Evolutionary conservation across 208 protist species (phyloP).

Genomic region (Acanthamoeba quina): DNA sequence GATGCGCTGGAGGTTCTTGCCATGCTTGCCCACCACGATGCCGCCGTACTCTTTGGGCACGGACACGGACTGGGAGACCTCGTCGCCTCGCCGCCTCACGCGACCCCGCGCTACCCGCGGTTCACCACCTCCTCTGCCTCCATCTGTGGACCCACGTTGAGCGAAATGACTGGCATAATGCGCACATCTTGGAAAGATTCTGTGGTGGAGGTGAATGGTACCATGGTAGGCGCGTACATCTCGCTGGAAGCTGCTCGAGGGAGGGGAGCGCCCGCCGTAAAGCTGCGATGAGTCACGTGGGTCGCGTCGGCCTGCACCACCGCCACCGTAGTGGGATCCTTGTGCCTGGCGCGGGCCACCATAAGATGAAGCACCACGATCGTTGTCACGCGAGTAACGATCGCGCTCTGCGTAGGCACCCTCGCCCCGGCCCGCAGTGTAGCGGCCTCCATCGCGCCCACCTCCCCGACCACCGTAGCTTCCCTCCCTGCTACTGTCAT

Average conservation of each 20-base stretch:
- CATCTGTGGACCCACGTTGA: not conserved
- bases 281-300: not conserved
- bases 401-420: not conserved
- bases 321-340: not conserved
- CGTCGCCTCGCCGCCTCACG: not conserved
- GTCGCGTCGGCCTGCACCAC: not conserved
- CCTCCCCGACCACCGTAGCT: not conserved
- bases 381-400: not conserved
- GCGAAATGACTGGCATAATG: too few species aligned
- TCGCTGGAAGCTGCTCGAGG: not conserved
- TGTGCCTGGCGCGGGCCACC: too few species aligned
- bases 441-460: not conserved
- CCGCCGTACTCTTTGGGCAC: conserved; percentile 6
- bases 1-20: conserved; percentile 17
- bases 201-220: not conserved
- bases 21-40: not conserved
- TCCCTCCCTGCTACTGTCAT: not conserved
- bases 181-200: not conserved
- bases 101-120: not conserved
- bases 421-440: not conserved
- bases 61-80: not conserved
- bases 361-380: not conserved
- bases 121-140: not conserved
- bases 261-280: not conserved
- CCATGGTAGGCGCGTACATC: not conserved